These are phyloP conservation scores for Fusarium sp. DNA, from an alignment of 2,329 filamentous ascomycete genomes.

Conservation along the genomic window DNA sequence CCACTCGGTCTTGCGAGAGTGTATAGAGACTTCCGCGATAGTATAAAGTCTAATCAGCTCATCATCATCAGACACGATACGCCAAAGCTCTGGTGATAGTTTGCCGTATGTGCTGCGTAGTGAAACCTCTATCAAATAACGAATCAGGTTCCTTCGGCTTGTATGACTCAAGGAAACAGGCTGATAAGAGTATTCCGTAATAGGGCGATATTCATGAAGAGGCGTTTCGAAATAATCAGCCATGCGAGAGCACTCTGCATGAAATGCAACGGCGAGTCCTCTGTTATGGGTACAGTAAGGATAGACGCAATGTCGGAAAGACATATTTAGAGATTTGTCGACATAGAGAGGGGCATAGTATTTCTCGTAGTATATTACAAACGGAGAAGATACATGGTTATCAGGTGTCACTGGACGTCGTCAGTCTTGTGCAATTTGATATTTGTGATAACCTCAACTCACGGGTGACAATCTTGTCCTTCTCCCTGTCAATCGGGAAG, in stretches of 20 bases:
- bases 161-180: neutral
- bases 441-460: fast-evolving
- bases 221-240: neutral
- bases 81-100: slow-evolving; percentile 17
- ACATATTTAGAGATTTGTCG: neutral
- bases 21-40: neutral
- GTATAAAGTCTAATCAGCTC: neutral
- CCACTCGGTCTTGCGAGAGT: neutral
- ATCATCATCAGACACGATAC: neutral
- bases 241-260: neutral
- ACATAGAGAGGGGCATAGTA: neutral
- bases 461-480: neutral
- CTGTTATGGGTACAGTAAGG: neutral
- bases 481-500: neutral
- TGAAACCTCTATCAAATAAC: neutral
- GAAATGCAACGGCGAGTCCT: neutral
- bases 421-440: fast-evolving
- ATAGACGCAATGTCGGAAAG: neutral
- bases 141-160: neutral
- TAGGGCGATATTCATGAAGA: neutral
- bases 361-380: neutral
- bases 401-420: neutral
- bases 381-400: neutral
- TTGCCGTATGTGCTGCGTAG: neutral
- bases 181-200: slow-evolving; percentile 1